A percentile compares a stretch with the other conserved stretches of the same genome.
phyloP scores from a whole-genome alignment of 441 rosid genomes.

The Daphne laureola region DNA sequence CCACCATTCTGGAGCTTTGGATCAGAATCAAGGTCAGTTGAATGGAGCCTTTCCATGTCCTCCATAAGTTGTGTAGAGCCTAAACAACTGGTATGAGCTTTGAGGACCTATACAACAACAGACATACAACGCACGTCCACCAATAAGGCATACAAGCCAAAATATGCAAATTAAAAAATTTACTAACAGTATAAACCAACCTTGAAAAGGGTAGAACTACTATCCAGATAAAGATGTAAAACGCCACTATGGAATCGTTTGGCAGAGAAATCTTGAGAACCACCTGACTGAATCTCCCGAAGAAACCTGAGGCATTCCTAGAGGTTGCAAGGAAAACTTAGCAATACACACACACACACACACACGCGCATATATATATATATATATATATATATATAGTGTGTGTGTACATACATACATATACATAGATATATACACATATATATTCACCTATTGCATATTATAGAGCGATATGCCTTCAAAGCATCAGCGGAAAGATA shows the following conservation, averaged over 20 bases:
- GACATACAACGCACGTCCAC: constrained; percentile 2
- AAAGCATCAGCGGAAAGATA: no score
- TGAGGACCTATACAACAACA: constrained; percentile 49
- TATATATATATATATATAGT: no score
- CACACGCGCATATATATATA: no score
- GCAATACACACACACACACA: neutral
- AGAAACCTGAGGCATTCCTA: constrained; percentile 91
- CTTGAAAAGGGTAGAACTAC: constrained; percentile 60
- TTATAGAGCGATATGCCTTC: no score
- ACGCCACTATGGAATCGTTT: constrained; percentile 51
- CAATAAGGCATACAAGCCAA: constrained; percentile 1
- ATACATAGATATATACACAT: no score
- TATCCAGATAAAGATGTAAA: constrained; percentile 55
- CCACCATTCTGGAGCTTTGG: constrained; percentile 71
- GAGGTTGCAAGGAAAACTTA: constrained; percentile 19
- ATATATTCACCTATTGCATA: no score
- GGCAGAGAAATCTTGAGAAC: constrained; percentile 60
- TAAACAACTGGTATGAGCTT: constrained; percentile 43
- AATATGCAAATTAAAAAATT: neutral
- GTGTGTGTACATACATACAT: no score
- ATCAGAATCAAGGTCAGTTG: constrained; percentile 43
- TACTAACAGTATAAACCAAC: constrained; percentile 27
- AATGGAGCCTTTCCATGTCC: constrained; percentile 68
- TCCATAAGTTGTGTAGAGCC: constrained; percentile 54
- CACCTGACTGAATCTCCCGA: constrained; percentile 66